phyloP scores from a whole-genome alignment of 352 stramenopile genomes.

The Globisporangium mamillatum region DNA sequence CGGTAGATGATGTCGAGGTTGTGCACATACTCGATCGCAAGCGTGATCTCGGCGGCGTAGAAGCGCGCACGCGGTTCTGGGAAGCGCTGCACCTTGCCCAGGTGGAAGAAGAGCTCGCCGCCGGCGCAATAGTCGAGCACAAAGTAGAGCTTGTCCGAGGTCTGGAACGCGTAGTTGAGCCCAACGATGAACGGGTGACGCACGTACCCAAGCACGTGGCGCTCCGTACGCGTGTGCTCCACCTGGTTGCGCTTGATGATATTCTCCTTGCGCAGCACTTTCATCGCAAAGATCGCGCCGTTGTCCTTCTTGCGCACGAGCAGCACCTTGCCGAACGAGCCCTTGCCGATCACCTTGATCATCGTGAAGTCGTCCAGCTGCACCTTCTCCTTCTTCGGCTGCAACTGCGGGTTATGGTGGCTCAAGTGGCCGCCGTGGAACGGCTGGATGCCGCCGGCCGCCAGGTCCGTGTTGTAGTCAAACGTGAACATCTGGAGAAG shows the following conservation, averaged over 20 bases:
- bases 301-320: slow-evolving; percentile 88
- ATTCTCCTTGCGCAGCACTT: slow-evolving; percentile 98
- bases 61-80: slow-evolving; percentile 92
- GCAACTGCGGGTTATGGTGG: slow-evolving; percentile 30
- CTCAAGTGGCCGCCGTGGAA: slow-evolving; percentile 23
- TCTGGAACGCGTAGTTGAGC: slow-evolving; percentile 96
- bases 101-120: slow-evolving; percentile 94
- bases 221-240: slow-evolving; percentile 81
- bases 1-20: slow-evolving; percentile 93
- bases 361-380: slow-evolving; percentile 93
- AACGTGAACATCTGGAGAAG: slow-evolving; percentile 64
- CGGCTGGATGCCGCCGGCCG: slow-evolving; percentile 23
- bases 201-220: slow-evolving; percentile 92
- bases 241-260: slow-evolving; percentile 95
- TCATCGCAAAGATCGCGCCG: slow-evolving; percentile 96
- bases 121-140: slow-evolving; percentile 98
- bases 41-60: slow-evolving; percentile 96
- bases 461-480: slow-evolving; percentile 63
- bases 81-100: slow-evolving; percentile 93
- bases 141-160: slow-evolving; percentile 96
- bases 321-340: slow-evolving; percentile 92
- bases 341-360: slow-evolving; percentile 97
- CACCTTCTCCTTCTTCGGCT: slow-evolving; percentile 66
- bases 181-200: slow-evolving; percentile 98
- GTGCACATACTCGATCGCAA: slow-evolving; percentile 95